Evolutionary conservation across 2,329 filamentous ascomycete species (phyloP).

Genomic region (Fonsecaea pugnacius): DNA sequence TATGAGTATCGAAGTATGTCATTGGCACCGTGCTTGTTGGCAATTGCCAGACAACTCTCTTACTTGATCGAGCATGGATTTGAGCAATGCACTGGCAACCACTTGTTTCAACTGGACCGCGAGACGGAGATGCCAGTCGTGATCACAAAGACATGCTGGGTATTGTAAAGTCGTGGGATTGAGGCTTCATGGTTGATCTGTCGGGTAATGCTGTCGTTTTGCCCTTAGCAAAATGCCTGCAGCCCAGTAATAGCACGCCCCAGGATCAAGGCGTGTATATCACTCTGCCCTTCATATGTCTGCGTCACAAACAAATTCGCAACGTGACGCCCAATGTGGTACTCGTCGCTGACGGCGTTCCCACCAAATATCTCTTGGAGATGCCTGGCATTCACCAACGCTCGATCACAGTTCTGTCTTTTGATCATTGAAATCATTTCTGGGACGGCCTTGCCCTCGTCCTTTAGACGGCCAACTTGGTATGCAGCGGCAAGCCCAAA

Average conservation of each 20-base stretch:
- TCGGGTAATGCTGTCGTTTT: neutral
- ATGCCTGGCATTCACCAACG: constrained; percentile 75
- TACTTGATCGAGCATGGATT: too few relatives aligned
- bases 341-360: constrained; percentile 98
- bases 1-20: too few relatives aligned
- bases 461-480: constrained; percentile 91
- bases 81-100: too few relatives aligned
- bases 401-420: constrained; percentile 93
- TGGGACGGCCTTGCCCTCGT: constrained; percentile 81
- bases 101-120: too few relatives aligned
- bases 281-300: constrained; percentile 97
- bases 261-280: constrained; percentile 81
- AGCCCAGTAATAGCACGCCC: constrained; percentile 73
- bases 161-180: too few relatives aligned
- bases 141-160: too few relatives aligned
- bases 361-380: constrained; percentile 97
- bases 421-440: constrained; percentile 99
- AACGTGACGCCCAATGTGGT: constrained; percentile 91
- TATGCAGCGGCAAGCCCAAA: constrained; percentile 88
- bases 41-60: too few relatives aligned
- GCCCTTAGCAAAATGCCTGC: constrained; percentile 72
- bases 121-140: too few relatives aligned
- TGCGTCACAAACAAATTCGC: constrained; percentile 96
- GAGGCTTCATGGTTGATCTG: too few relatives aligned
- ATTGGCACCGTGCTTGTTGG: too few relatives aligned